Evolutionary conservation across 2,329 filamentous ascomycete species (phyloP), one percentile per base, ranked within the genome.

Genomic region (Bertia moriformis): DNA sequence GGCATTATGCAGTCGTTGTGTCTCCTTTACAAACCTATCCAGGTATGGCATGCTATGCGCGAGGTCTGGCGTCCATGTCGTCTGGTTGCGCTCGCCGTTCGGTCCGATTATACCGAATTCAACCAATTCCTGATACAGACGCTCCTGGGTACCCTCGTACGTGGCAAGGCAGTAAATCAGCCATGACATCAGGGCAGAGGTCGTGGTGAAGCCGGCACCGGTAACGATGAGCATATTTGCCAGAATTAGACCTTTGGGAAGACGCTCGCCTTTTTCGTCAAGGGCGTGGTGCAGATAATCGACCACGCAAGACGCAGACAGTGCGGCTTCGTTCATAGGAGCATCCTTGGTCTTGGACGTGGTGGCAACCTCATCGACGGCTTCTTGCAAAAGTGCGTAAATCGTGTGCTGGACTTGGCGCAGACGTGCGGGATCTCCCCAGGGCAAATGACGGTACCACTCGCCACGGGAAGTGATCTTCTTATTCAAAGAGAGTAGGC

Each of bases 131-230:
- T 67, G 63, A 3, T 67, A 51, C 2, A 68, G 53, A 3, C 55
- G 51, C 3, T 61, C 62, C 42, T 67, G 64, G 46, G 59, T 58
- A 2, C 60, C 62, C 24, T n/a, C 10, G 40, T 67, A 67, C 2
- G 52, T 53, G 12, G 56, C 54, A 7, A 66, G 51, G 2, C 56
- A 53, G 46, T 61, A 67, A 13, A 67, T 50, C 3, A 62, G 48
- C 64, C 64, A 67, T 5, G 62, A 63, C 3, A 67, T 56, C 1
- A 67, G 56, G 3, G 59, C 58, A 17, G 58, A 58, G 2, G 60
- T 67, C 0, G 65, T 68, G 2, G 58, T 62, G 44, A 68, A 68
- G 3, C 65, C 65, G 7, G 65, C 65, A 7, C 50, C 64, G 3
- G 56, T 56, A 2, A 54, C 55, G 1, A 66, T 60, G 7, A 64